A percentile compares a stretch with the other conserved stretches of the same genome.
Evolutionary conservation across 257 asterid genomes (phyloP).

Genomic region (Solanum chmielewskii): DNA sequence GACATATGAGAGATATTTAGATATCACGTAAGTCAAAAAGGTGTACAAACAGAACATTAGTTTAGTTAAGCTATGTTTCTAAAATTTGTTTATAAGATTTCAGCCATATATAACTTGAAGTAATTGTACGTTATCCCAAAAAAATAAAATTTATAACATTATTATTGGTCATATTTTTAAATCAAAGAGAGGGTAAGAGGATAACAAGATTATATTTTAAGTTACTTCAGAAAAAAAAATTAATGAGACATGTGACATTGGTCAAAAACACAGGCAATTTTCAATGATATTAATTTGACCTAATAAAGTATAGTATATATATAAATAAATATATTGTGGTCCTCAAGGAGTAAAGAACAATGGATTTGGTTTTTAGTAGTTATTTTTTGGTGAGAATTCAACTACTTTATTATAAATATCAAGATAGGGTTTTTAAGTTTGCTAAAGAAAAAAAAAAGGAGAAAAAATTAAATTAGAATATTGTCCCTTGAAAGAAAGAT

Average conservation of each 20-base stretch:
- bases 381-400: background rate
- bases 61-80: no score
- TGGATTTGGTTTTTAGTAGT: background rate
- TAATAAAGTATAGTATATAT: background rate
- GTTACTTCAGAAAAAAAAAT: background rate
- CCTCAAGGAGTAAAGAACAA: background rate
- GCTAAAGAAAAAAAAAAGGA: background rate
- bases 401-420: background rate
- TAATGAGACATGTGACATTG: background rate
- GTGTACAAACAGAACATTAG: background rate
- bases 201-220: background rate
- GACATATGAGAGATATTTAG: no score
- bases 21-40: no score
- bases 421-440: background rate
- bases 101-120: no score
- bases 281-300: background rate
- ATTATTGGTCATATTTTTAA: background rate
- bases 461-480: background rate
- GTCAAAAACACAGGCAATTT: background rate
- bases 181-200: background rate
- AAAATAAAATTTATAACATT: background rate
- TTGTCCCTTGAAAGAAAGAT: background rate
- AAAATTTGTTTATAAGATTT: no score
- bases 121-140: background rate
- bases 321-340: background rate